phyloP scores from a whole-genome alignment of 2,329 filamentous ascomycete genomes.

The Fusarium sp. region DNA sequence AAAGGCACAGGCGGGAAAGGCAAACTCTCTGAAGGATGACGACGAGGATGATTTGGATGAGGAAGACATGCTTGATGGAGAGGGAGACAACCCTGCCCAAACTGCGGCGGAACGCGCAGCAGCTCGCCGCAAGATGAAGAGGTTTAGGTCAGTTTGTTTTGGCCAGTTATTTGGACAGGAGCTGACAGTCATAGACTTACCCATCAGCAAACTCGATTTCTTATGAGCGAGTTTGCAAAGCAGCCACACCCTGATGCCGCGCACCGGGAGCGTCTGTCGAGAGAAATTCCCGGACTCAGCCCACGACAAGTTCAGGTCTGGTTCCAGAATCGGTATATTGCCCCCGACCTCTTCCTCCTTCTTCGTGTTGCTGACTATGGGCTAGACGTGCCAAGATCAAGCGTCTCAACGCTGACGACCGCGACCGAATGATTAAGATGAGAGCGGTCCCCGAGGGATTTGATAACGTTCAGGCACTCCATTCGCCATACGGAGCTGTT shows the following conservation, averaged over 20 bases:
- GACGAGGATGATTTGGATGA: slow-evolving; percentile 66
- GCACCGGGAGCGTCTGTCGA: slow-evolving; percentile 86
- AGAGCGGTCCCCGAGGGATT: slow-evolving; percentile 77
- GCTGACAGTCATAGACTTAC: slow-evolving; percentile 75
- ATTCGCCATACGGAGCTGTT: slow-evolving; percentile 74
- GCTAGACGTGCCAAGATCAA: slow-evolving; percentile 77
- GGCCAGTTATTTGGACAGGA: neutral
- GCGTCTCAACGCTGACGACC: slow-evolving; percentile 76
- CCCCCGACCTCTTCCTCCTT: neutral
- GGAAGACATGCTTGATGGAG: slow-evolving; percentile 66
- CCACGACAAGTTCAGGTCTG: slow-evolving; percentile 96
- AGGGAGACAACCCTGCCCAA: slow-evolving; percentile 53
- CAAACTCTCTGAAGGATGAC: slow-evolving; percentile 57
- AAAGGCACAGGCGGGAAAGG: slow-evolving; percentile 51
- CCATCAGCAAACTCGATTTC: slow-evolving; percentile 95
- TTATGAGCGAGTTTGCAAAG: slow-evolving; percentile 97
- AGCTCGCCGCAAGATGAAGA: slow-evolving; percentile 77
- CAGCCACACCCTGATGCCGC: slow-evolving; percentile 94
- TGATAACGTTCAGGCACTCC: slow-evolving; percentile 76
- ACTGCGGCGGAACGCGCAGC: slow-evolving; percentile 69
- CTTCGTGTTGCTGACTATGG: slow-evolving; percentile 24
- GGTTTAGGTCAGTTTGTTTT: slow-evolving; percentile 73
- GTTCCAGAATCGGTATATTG: slow-evolving; percentile 92
- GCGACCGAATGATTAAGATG: slow-evolving; percentile 79
- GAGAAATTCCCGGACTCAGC: slow-evolving; percentile 91